Conservation (phyloP, 768 basidiomycete genomes). For the Russula sp. region DNA sequence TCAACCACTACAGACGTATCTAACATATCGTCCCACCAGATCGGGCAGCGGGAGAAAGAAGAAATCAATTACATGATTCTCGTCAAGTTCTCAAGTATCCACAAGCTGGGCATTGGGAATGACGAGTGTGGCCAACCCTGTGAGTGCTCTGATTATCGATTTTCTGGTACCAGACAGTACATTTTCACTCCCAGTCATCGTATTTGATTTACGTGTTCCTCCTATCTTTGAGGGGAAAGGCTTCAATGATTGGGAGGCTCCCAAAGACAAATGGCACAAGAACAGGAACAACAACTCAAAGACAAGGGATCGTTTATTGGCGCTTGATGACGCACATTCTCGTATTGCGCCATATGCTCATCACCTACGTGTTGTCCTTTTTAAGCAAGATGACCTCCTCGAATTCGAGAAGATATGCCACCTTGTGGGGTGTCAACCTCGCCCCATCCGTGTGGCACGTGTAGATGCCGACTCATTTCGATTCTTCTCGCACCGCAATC, state of each 20-base stretch:
- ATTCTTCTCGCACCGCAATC: neutral
- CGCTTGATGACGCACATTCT: constrained; percentile 49
- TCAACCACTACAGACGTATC: neutral
- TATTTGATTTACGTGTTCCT: constrained; percentile 32
- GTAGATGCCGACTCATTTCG: constrained; percentile 39
- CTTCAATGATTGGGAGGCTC: constrained; percentile 32
- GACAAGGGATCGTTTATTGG: constrained; percentile 50
- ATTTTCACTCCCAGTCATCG: constrained; percentile 3
- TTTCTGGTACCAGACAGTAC: neutral
- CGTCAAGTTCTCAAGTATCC: constrained; percentile 16
- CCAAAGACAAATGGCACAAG: constrained; percentile 26
- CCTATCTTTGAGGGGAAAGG: constrained; percentile 54
- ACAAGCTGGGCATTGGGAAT: constrained; percentile 9
- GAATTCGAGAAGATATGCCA: constrained; percentile 51
- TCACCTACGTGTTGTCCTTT: constrained; percentile 58
- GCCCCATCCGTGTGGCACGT: constrained; percentile 23
- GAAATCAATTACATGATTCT: constrained; percentile 6
- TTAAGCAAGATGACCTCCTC: constrained; percentile 25
- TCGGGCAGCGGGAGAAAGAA: constrained; percentile 15
- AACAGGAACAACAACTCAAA: constrained; percentile 25
- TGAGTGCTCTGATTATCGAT: neutral
- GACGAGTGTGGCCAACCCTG: neutral
- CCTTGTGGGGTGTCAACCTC: constrained; percentile 36
- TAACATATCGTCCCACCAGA: neutral
- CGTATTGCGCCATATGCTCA: constrained; percentile 61